Evolutionary conservation across 179 eudicot genomes (phyloP), one percentile per base, ranked within the genome.

Genomic region (Beta lomatogona): DNA sequence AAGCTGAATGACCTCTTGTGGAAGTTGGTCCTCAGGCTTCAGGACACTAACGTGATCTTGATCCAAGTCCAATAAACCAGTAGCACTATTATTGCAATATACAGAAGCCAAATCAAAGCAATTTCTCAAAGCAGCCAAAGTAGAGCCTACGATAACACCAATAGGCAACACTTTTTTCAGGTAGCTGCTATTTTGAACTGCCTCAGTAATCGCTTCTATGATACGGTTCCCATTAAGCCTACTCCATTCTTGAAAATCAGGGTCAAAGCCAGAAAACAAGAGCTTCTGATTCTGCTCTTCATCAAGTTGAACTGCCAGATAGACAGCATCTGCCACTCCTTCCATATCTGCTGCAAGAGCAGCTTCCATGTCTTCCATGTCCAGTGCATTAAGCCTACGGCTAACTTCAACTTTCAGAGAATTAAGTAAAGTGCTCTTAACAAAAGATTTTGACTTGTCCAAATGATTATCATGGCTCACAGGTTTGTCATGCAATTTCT

Each of bases 91-190:
- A 63, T 9, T 73, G 77, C 79, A 72, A 75, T 75, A 76, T 60
- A 71, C 76, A 54, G 87, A 71, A 81, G 82, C 83, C 15, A 91
- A 89, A 82, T 86, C 77, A 67, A 84, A 82, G 79, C 78, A 75
- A 71, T 87, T 90, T 81, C 92, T 88, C 80, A 97, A 83, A 85
- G 98, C 87, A 87, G 99, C 98, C 86, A 97, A 90, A 87, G 89
- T 86, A 71, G 97, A 88, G 77, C 98, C 99, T 63, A 94, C 90
- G 76, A 91, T 76, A 61, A 97, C 94, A 72, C 99, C 99, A 87
- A 91, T 87, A 50, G 99, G 99, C 83, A 97, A 63, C 6, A 91
- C 86, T 84, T 81, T 87, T 83, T 80, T 93, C 91, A 97, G 86
- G 85, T 89, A 82, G 77, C 82, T 82, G 54, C 95, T 94, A 46